Evolutionary conservation across 306 rosid genomes (phyloP).

Genomic region (Purshia tridentata): DNA sequence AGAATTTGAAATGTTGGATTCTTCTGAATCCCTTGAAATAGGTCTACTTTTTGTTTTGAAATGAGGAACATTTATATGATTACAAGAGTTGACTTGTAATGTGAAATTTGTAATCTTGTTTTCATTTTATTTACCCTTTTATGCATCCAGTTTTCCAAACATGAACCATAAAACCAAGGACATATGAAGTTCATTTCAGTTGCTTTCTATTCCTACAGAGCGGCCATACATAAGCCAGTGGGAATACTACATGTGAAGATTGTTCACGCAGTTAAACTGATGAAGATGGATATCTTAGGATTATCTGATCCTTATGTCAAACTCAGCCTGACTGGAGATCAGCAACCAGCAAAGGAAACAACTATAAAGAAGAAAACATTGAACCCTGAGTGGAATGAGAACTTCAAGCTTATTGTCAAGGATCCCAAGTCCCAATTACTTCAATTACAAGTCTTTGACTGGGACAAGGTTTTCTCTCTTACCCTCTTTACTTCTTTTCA

Average conservation of each 20-base stretch:
- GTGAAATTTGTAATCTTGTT: too few species aligned
- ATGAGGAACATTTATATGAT: too few species aligned
- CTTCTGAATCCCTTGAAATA: too few species aligned
- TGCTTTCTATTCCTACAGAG: conserved; percentile 34
- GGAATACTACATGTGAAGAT: conserved; percentile 89
- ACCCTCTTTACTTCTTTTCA: not conserved
- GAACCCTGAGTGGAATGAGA: conserved; percentile 93
- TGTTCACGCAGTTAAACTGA: conserved; percentile 71
- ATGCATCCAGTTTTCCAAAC: too few species aligned
- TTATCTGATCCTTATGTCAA: conserved; percentile 94
- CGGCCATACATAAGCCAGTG: conserved; percentile 74
- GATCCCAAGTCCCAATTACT: conserved; percentile 81
- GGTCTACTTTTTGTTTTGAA: too few species aligned
- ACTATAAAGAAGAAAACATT: conserved; percentile 70
- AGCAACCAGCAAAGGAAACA: conserved; percentile 73
- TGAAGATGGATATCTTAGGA: conserved; percentile 86
- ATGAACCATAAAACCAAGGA: too few species aligned
- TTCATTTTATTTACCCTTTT: too few species aligned
- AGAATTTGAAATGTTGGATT: too few species aligned
- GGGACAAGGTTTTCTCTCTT: conserved; percentile 80
- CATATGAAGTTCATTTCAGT: too few species aligned
- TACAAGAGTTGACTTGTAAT: too few species aligned
- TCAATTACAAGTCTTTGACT: conserved; percentile 76
- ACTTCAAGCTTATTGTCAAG: conserved; percentile 73
- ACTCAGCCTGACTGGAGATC: conserved; percentile 69